Evolutionary conservation across 1,139 yeast species (phyloP).

Genomic region (Saccharomyces hybrid): DNA sequence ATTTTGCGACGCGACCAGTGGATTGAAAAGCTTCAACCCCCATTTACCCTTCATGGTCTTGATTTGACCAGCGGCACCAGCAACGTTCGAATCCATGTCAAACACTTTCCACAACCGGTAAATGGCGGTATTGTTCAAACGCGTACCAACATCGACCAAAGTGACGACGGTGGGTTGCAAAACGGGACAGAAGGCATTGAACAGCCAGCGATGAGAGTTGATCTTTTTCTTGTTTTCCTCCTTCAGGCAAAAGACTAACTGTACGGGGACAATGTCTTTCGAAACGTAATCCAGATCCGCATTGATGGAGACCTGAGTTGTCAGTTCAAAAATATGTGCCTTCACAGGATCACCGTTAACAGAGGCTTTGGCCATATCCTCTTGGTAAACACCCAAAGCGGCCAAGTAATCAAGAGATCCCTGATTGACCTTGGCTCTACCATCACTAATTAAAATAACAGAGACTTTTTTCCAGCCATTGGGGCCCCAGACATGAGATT

Average conservation of each 20-base stretch:
- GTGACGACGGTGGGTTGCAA: constrained; percentile 83
- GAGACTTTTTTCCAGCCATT: constrained; percentile 95
- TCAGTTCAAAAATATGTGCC: constrained; percentile 90
- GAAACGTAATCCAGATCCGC: constrained; percentile 76
- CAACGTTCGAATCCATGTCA: constrained; percentile 90
- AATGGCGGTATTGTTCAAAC: constrained; percentile 74
- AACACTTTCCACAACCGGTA: constrained; percentile 96
- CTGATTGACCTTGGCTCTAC: constrained; percentile 77
- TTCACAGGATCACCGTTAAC: constrained; percentile 86
- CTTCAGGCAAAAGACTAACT: constrained; percentile 80
- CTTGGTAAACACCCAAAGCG: constrained; percentile 94
- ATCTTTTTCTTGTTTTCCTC: constrained; percentile 85
- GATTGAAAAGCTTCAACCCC: constrained; percentile 73
- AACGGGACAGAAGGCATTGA: constrained; percentile 85
- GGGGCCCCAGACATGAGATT: constrained; percentile 85
- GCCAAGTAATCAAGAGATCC: constrained; percentile 80
- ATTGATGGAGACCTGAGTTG: constrained; percentile 83
- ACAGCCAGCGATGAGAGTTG: constrained; percentile 92
- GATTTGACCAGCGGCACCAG: constrained; percentile 97
- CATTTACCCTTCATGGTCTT: constrained; percentile 88
- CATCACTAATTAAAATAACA: constrained; percentile 85
- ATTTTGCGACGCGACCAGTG: constrained; percentile 92
- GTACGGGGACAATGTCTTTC: constrained; percentile 86
- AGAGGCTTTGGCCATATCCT: constrained; percentile 87
- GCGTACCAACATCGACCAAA: constrained; percentile 86